Evolutionary conservation across 208 protist genomes (phyloP).

Genomic region (Balamuthia mandrillaris): DNA sequence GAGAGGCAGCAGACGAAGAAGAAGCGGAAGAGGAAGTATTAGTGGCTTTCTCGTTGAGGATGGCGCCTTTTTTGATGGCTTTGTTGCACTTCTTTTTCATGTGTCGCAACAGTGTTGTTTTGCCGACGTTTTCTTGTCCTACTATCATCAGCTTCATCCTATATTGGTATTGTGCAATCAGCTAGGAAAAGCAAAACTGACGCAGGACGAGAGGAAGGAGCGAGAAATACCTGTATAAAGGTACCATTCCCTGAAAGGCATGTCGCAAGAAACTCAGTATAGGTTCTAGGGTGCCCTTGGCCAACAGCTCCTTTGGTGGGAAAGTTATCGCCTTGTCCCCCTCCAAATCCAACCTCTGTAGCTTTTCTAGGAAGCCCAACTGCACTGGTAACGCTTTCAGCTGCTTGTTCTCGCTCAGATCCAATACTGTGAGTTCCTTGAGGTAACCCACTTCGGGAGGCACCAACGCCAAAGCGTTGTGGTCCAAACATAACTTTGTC

Average conservation of each 20-base stretch:
- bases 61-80: too few species aligned
- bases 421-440: not conserved
- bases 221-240: not conserved
- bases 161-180: not conserved
- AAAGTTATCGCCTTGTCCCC: not conserved
- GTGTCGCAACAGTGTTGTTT: not conserved
- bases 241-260: not conserved
- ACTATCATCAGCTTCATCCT: slow-evolving; percentile 28
- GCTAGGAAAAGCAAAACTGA: not conserved
- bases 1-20: too few species aligned
- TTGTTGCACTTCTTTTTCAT: too few species aligned
- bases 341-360: not conserved
- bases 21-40: too few species aligned
- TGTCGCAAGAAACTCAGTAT: not conserved
- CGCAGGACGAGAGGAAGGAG: not conserved
- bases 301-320: not conserved
- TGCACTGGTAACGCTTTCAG: not conserved
- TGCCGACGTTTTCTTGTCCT: slow-evolving; percentile 29
- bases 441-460: not conserved
- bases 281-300: not conserved
- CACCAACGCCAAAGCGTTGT: not conserved
- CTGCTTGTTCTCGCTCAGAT: not conserved
- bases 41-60: too few species aligned
- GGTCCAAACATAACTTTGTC: not conserved
- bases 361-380: not conserved